Percentiles rank a stretch among this genome's conserved stretches.
Conservation (phyloP, 148 eudicot genomes). For the Selenicereus undatus region DNA sequence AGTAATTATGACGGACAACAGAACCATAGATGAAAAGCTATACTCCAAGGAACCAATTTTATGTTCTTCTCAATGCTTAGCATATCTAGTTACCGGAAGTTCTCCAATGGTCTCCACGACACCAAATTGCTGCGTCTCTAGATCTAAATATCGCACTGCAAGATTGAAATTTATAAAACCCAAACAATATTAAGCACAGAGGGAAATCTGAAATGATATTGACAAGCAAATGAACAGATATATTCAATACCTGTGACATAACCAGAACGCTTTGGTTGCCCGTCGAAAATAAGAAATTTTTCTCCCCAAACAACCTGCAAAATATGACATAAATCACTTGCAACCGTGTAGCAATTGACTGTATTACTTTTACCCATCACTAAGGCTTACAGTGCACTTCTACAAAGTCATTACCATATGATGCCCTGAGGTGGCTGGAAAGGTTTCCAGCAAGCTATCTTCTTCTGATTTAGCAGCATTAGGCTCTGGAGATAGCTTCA, state of each 20-base stretch:
- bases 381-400: background rate
- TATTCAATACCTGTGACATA: slow-evolving; percentile 64
- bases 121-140: slow-evolving; percentile 53
- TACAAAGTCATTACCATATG: slow-evolving; percentile 55
- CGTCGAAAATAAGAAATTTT: slow-evolving; percentile 62
- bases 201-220: background rate
- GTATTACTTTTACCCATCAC: background rate
- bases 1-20: background rate
- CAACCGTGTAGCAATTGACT: background rate
- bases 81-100: slow-evolving; percentile 64
- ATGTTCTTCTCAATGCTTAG: background rate
- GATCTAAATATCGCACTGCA: slow-evolving; percentile 73
- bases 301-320: slow-evolving; percentile 75
- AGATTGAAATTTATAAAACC: slow-evolving; percentile 14
- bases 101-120: slow-evolving; percentile 70
- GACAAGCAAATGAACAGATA: slow-evolving; percentile 35
- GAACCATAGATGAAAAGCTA: background rate
- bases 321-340: slow-evolving; percentile 3
- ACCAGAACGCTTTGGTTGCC: slow-evolving; percentile 52
- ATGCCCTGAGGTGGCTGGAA: slow-evolving; percentile 81
- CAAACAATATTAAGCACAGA: background rate
- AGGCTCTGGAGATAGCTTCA: slow-evolving; percentile 38
- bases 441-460: slow-evolving; percentile 33
- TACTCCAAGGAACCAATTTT: background rate
- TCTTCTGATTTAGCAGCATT: slow-evolving; percentile 33